Conservation (phyloP, 2,329 filamentous ascomycete genomes). For the Cladosporium oxysporum region DNA sequence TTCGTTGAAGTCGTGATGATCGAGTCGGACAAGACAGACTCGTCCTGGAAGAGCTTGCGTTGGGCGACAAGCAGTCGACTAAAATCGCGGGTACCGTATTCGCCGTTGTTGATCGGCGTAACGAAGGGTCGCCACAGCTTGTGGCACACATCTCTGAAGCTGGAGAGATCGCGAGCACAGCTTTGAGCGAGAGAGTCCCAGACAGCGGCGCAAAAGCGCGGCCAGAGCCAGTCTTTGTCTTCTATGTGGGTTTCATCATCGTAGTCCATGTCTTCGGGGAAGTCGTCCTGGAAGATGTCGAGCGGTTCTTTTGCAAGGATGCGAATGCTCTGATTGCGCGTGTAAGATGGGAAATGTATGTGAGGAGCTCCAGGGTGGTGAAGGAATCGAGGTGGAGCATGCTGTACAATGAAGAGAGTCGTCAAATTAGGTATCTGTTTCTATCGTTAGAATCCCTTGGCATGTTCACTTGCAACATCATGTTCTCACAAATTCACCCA, state of each 20-base stretch:
- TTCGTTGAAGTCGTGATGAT: slow-evolving; percentile 46
- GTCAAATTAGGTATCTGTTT: slow-evolving; percentile 74
- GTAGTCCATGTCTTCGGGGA: slow-evolving; percentile 46
- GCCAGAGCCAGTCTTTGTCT: slow-evolving; percentile 71
- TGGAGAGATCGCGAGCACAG: slow-evolving; percentile 75
- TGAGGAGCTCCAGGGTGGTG: slow-evolving; percentile 71
- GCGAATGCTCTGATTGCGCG: slow-evolving; percentile 72
- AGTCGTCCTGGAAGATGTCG: slow-evolving; percentile 46
- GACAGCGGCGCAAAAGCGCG: slow-evolving; percentile 77
- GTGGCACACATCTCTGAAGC: slow-evolving; percentile 68
- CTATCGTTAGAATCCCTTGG: slow-evolving; percentile 21
- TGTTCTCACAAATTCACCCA: slow-evolving; percentile 65
- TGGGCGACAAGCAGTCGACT: slow-evolving; percentile 75
- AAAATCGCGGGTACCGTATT: slow-evolving; percentile 77
- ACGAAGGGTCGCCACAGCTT: slow-evolving; percentile 86
- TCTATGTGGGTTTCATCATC: slow-evolving; percentile 50
- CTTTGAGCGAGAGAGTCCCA: slow-evolving; percentile 84
- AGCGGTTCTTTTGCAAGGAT: slow-evolving; percentile 66
- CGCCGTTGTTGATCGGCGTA: slow-evolving; percentile 72
- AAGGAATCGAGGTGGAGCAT: slow-evolving; percentile 68
- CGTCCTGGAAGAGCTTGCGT: slow-evolving; percentile 70
- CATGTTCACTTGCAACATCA: neutral
- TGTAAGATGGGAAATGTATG: slow-evolving; percentile 82
- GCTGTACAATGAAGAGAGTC: slow-evolving; percentile 73
- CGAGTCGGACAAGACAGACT: slow-evolving; percentile 66